These are phyloP conservation scores for Hyaloscypha hepaticicola DNA, from an alignment of 495 filamentous ascomycete genomes.

Conservation along the genomic window DNA sequence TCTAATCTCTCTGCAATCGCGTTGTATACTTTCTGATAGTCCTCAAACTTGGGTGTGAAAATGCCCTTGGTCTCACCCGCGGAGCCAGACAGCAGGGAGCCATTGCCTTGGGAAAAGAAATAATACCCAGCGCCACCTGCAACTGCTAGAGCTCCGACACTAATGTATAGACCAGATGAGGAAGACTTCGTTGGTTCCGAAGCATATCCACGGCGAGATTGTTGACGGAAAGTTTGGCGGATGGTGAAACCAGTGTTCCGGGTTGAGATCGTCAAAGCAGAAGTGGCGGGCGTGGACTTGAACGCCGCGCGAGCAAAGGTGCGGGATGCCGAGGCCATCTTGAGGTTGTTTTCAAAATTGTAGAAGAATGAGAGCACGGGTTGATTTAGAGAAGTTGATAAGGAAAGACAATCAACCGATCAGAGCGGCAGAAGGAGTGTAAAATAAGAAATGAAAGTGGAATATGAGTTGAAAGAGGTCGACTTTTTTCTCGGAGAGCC, in stretches of 20 bases:
- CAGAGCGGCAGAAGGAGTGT: not conserved
- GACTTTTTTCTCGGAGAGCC: not conserved
- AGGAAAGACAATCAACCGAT: not conserved
- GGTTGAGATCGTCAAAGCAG: slow-evolving; percentile 40
- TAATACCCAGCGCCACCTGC: slow-evolving; percentile 69
- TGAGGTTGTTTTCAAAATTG: slow-evolving; percentile 2
- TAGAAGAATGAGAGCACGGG: not conserved
- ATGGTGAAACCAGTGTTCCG: slow-evolving; percentile 47
- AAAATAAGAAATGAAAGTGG: not conserved
- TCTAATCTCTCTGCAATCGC: slow-evolving; percentile 75
- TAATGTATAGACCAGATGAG: slow-evolving; percentile 53
- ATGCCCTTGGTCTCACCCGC: slow-evolving; percentile 47
- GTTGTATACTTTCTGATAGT: slow-evolving; percentile 97
- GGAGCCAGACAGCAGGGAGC: slow-evolving; percentile 39
- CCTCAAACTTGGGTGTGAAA: slow-evolving; percentile 74
- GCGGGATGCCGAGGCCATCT: slow-evolving; percentile 26
- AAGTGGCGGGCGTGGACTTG: slow-evolving; percentile 26
- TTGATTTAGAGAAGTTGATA: not conserved
- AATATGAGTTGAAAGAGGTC: not conserved
- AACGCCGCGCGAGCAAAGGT: slow-evolving; percentile 29
- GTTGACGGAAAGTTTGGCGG: slow-evolving; percentile 61
- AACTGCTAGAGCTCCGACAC: slow-evolving; percentile 48
- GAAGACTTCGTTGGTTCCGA: slow-evolving; percentile 56
- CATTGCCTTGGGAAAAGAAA: slow-evolving; percentile 61
- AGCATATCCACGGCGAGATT: slow-evolving; percentile 73